These are phyloP conservation scores for Insectozyma bohioensis DNA, from an alignment of 1,139 yeast species.

Conservation along the genomic window DNA sequence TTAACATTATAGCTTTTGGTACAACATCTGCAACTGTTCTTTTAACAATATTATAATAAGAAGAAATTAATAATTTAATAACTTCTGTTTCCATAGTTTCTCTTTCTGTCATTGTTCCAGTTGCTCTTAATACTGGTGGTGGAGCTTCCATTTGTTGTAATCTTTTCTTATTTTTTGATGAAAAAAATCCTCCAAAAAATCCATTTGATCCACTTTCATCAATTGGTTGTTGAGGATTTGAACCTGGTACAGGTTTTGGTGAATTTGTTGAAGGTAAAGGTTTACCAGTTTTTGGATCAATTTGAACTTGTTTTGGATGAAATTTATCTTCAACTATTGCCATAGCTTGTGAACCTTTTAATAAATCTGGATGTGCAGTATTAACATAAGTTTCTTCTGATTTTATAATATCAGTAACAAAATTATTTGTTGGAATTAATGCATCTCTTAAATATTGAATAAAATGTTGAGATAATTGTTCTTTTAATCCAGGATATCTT, in stretches of 20 bases:
- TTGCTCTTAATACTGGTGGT: constrained; percentile 90
- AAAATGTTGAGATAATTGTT: constrained; percentile 76
- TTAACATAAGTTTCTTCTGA: constrained; percentile 93
- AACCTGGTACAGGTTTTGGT: too few species aligned
- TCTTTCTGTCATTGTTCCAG: constrained; percentile 92
- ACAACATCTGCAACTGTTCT: constrained; percentile 90
- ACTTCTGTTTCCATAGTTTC: constrained; percentile 97
- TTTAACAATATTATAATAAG: constrained; percentile 90
- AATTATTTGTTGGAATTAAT: constrained; percentile 78
- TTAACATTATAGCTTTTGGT: constrained; percentile 94
- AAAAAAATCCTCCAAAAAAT: constrained; percentile 93
- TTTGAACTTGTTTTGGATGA: constrained; percentile 78
- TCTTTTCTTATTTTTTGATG: constrained; percentile 90
- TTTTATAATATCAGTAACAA: constrained; percentile 77
- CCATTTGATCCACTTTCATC: constrained; percentile 53
- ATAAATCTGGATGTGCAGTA: constrained; percentile 95
- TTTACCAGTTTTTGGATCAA: constrained; percentile 93
- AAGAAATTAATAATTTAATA: constrained; percentile 83
- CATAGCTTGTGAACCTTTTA: constrained; percentile 95
- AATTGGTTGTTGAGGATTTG: constrained; percentile 21
- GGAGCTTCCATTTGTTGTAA: constrained; percentile 97
- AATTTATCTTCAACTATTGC: constrained; percentile 87
- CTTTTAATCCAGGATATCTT: constrained; percentile 89
- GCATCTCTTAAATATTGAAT: constrained; percentile 80
- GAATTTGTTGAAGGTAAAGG: constrained; percentile 53